Evolutionary conservation across 2,329 filamentous ascomycete species (phyloP), one percentile per base, ranked within the genome.

Genomic region (Arthrobotrys entomopaga): DNA sequence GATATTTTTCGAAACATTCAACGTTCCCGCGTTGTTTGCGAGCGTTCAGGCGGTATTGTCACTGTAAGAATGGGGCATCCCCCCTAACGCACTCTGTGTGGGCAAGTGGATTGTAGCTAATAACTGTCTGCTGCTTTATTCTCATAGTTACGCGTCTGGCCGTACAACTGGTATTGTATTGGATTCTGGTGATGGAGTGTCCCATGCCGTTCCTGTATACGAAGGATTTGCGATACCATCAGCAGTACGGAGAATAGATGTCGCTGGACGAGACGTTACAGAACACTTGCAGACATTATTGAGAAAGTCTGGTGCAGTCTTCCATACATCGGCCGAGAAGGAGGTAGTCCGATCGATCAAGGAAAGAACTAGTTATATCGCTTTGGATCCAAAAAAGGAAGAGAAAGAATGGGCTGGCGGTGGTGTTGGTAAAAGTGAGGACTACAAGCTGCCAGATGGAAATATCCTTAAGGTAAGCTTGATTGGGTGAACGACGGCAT

Each of bases 301-400:
- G 78, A 88, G 95, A 80, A 98, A 97, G 85, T 91, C 89, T 78
- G 95, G 95, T 57, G 92, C 95, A 81, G 88, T 97, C 16, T 96
- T 99, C 82, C 94, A 98, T 83, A 99, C 95, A 16, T 97, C 93
- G 81, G 95, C 95, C 11, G 95, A 99, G 85, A 99, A 99, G 84
- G 95, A 99, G 83, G 93, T 97, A n/a, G 95, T 99, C 69, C 88
- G 94, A 77, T 87, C 92, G 82, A 97, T 99, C 84, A 99, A 99
- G 84, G 95, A 99, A 85, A 91, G 91, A 80, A 90, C 92, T 54
- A 91, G 91, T 67, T 99, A 98, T 81, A 90, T 99, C 43, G 93
- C 95, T 22, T 84, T 91, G 60, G 93, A 98, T 81, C 93, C 95
- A 6, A 90, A 90, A 80, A 93, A 91, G 79, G 95, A 99, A 82